Evolutionary conservation across 441 rosid species (phyloP), one percentile per base, ranked within the genome.

Genomic region (Gossypium laxum): DNA sequence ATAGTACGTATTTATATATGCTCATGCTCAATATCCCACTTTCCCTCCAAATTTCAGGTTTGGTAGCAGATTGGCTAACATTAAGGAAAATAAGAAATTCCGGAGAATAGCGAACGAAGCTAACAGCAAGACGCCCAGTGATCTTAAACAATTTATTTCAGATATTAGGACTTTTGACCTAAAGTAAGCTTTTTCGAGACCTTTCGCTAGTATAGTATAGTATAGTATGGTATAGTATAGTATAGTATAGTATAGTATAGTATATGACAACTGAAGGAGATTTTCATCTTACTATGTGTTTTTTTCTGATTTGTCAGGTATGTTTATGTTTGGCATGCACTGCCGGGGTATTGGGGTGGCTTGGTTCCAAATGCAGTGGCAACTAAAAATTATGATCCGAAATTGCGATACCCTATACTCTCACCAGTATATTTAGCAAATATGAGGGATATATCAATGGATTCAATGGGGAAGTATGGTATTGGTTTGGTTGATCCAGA

Each of bases 301-400:
- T 55, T 64, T 56, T 65, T 30, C 30, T 65, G 38, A 55, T 41
- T 65, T 56, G 64, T 61, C 74, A 83, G 83, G 74, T 83, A 81
- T 34, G 83, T 79, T 28, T 83, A 83, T 65, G 74, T 81, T 19
- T 83, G 84, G 86, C 86, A 81, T 60, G 86, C 84, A 21, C 66
- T 83, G 64, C 21, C 77, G 56, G 86, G 86, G 8, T 81, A 79
- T 78, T 81, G 86, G 86, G 84, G 86, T 60, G 86, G 86, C 71
- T 85, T 86, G 56, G 80, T 24, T 77, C 89, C 86, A 11, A 72
- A 82, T 74, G 78, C 78, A 21, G 55, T 15, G 6, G 85, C 70
- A 26, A 80, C 77, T 15, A 69, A 73, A 75, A 78, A 69, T 57
- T 84, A 86, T 45, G 79, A 76, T 69, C 86, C 86, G 12, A 70